Conservation (phyloP, 495 filamentous ascomycete genomes). For the Penicillium diatomitis region DNA sequence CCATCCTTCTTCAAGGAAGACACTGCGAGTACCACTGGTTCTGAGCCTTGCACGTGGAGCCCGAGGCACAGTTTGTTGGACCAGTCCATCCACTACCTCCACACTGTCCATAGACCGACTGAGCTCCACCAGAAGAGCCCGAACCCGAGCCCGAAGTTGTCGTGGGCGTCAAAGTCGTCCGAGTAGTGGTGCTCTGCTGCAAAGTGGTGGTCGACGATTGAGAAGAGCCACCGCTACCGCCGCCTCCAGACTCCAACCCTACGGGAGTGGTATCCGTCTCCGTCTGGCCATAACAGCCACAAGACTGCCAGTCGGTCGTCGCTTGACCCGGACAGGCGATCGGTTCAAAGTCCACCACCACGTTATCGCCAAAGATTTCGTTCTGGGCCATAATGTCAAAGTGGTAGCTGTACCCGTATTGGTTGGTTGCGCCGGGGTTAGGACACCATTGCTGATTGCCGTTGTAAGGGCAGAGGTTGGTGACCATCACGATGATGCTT, state of each 20-base stretch:
- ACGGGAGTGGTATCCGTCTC: constrained; percentile 4
- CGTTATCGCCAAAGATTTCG: constrained; percentile 28
- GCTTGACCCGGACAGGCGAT: constrained; percentile 21
- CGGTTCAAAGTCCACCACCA: constrained; percentile 27
- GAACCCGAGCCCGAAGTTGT: background rate
- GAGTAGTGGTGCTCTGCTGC: background rate
- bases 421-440: constrained; percentile 17
- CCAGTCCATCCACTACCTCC: constrained; percentile 35
- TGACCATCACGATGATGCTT: constrained; percentile 34
- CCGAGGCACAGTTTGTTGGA: constrained; percentile 27
- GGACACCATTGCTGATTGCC: constrained; percentile 35
- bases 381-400: constrained; percentile 35
- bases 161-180: background rate
- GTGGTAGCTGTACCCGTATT: constrained; percentile 32
- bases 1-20: background rate
- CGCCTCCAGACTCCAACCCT: background rate
- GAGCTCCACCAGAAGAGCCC: background rate
- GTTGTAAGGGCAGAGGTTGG: constrained; percentile 30
- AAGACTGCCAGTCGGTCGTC: constrained; percentile 11
- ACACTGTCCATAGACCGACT: constrained; percentile 26
- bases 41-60: constrained; percentile 23
- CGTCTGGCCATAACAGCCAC: constrained; percentile 10
- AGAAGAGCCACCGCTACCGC: background rate
- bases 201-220: background rate
- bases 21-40: constrained; percentile 41